Percentiles rank a stretch among this genome's conserved stretches.
Evolutionary conservation across 768 basidiomycete genomes (phyloP).

Genomic region (Naganishia vaughanmartiniae): DNA sequence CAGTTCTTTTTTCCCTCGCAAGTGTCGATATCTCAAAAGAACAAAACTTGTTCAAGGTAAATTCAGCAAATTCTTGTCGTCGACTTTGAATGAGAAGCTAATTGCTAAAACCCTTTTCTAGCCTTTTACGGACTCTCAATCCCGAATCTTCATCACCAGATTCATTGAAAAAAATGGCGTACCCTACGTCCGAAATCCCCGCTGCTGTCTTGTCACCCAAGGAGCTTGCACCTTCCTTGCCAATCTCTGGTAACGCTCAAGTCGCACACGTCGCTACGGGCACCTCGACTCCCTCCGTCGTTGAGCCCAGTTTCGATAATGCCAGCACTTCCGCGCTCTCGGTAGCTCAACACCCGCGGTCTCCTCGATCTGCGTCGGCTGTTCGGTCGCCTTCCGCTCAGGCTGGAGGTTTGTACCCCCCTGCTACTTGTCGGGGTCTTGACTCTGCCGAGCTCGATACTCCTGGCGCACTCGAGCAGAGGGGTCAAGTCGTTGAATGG

Average conservation of each 20-base stretch:
- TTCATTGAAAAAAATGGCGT: constrained; percentile 29
- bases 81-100: not conserved
- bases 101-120: not conserved
- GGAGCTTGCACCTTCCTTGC: constrained; percentile 28
- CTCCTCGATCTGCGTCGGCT: constrained; percentile 15
- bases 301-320: not conserved
- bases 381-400: not conserved
- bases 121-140: constrained; percentile 7
- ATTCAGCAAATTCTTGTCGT: not conserved
- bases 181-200: constrained; percentile 42
- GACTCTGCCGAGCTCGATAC: constrained; percentile 34
- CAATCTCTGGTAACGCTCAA: constrained; percentile 14
- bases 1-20: not conserved
- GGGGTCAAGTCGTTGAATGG: constrained; percentile 34
- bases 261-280: constrained; percentile 5
- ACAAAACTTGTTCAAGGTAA: not conserved
- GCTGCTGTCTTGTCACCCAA: constrained; percentile 35
- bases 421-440: constrained; percentile 48
- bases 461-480: constrained; percentile 21
- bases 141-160: not conserved
- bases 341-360: constrained; percentile 23
- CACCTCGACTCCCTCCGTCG: not conserved
- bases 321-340: constrained; percentile 5
- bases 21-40: not conserved
- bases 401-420: constrained; percentile 42